These are phyloP conservation scores for Cystofilobasidium macerans DNA, from an alignment of 768 basidiomycete genomes.

Conservation along the genomic window DNA sequence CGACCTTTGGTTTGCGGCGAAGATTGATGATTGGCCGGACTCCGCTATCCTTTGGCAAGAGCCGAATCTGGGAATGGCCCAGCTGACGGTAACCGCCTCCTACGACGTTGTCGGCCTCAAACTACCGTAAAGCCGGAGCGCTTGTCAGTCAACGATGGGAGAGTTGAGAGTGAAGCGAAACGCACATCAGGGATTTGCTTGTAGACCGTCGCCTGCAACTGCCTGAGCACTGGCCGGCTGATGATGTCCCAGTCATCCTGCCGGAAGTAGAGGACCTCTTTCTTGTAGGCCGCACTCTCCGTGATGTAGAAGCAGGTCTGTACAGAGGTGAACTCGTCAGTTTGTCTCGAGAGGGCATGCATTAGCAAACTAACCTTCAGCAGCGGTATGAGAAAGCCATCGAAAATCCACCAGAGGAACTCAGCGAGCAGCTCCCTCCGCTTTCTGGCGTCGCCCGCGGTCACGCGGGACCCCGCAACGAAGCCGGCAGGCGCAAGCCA, in stretches of 20 bases:
- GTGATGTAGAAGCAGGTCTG: conserved; percentile 92
- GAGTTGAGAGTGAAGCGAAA: conserved; percentile 2
- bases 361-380: conserved; percentile 50
- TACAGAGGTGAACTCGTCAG: neutral
- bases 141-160: neutral
- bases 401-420: conserved; percentile 89
- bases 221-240: conserved; percentile 66
- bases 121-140: conserved; percentile 39
- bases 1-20: conserved; percentile 37
- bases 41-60: conserved; percentile 88
- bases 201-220: conserved; percentile 62
- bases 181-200: conserved; percentile 56
- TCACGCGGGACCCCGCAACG: conserved; percentile 36
- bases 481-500: conserved; percentile 50
- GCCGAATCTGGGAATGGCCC: conserved; percentile 72
- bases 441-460: conserved; percentile 60
- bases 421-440: conserved; percentile 72
- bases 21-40: conserved; percentile 92
- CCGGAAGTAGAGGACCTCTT: conserved; percentile 77
- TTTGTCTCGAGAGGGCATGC: neutral
- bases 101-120: conserved; percentile 56
- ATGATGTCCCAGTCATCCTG: conserved; percentile 87
- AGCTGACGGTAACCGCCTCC: conserved; percentile 46
- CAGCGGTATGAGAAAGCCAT: conserved; percentile 67
- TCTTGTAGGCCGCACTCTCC: conserved; percentile 72